A percentile compares a stretch with the other conserved stretches of the same genome.
Evolutionary conservation across 345 rosid species (phyloP).

Genomic region (Aquilaria yunnanensis): DNA sequence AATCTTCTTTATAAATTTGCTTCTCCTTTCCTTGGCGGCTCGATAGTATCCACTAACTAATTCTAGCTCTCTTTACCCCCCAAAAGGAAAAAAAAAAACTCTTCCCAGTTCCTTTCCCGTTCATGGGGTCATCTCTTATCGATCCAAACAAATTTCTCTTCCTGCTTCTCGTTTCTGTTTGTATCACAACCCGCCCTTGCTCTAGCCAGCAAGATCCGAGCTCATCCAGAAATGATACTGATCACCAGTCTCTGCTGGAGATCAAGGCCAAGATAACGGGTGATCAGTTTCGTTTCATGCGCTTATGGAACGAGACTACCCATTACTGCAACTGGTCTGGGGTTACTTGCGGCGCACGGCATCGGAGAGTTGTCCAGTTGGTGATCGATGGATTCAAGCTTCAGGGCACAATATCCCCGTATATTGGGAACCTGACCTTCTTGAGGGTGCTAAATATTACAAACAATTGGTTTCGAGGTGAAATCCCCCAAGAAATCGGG

Average conservation of each 20-base stretch:
- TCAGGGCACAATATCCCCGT: constrained; percentile 12
- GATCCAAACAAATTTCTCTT: too few species aligned
- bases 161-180: too few species aligned
- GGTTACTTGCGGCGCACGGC: constrained; percentile 11
- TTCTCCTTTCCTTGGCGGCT: too few species aligned
- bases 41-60: too few species aligned
- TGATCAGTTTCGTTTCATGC: constrained; percentile 2
- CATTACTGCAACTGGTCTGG: constrained; percentile 15
- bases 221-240: neutral
- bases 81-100: too few species aligned
- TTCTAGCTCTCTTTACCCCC: too few species aligned
- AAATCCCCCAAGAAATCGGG: constrained; percentile 15
- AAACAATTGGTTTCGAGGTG: constrained; percentile 5
- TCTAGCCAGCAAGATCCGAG: too few species aligned
- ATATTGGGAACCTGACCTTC: constrained; percentile 23
- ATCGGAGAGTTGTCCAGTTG: constrained; percentile 10
- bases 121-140: too few species aligned
- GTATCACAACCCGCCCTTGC: too few species aligned
- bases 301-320: constrained; percentile 18
- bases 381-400: neutral
- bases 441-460: neutral
- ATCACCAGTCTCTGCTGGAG: constrained; percentile 1
- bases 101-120: too few species aligned
- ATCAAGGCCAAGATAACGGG: constrained; percentile 8
- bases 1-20: too few species aligned